Evolutionary conservation across 106 monocot genomes (phyloP).

Genomic region (Dendrobium nobile): DNA sequence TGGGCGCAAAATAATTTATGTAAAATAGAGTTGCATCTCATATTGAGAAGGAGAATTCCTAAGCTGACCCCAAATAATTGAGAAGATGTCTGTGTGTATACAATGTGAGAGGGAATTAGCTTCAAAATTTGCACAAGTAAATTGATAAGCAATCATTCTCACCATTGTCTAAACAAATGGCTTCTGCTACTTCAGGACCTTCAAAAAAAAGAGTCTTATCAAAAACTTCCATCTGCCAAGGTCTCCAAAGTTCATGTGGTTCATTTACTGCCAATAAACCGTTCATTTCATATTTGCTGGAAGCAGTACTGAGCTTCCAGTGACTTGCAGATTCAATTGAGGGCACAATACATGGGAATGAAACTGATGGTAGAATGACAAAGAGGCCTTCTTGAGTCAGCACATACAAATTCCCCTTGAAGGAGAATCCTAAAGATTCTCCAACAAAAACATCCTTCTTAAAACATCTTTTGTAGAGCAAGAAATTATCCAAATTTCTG

Average conservation of each 20-base stretch:
- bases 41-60: neutral
- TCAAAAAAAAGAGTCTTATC: constrained; percentile 72
- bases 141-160: constrained; percentile 12
- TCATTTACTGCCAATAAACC: constrained; percentile 18
- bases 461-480: constrained; percentile 7
- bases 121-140: neutral
- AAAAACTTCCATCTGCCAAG: constrained; percentile 82
- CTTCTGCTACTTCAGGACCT: constrained; percentile 67
- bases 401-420: constrained; percentile 73
- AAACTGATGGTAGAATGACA: constrained; percentile 78
- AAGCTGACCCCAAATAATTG: neutral
- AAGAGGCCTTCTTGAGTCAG: constrained; percentile 62
- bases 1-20: neutral
- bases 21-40: neutral
- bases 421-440: constrained; percentile 66
- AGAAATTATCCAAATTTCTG: constrained; percentile 21
- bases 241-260: constrained; percentile 22
- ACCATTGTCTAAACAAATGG: constrained; percentile 69
- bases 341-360: constrained; percentile 24
- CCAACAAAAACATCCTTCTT: constrained; percentile 32
- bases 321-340: constrained; percentile 26
- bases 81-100: neutral
- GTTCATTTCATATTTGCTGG: constrained; percentile 9
- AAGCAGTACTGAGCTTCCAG: constrained; percentile 30
- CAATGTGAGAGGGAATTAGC: neutral